Evolutionary conservation across 352 stramenopile genomes (phyloP).

Genomic region (Phytophthora nicotianae): DNA sequence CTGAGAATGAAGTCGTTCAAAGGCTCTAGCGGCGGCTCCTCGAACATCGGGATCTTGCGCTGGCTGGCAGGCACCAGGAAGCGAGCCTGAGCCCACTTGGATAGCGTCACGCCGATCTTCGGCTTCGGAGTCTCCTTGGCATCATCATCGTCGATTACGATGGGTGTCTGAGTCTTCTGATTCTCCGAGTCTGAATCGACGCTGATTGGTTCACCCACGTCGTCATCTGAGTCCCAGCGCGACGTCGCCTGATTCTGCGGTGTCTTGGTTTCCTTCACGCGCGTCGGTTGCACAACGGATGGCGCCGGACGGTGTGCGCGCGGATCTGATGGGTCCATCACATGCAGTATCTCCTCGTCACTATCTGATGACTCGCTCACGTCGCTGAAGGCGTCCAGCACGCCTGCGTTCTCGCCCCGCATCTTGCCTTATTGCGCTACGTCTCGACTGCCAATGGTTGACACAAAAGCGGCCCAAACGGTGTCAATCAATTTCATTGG

Average conservation of each 20-base stretch:
- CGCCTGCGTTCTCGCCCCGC: constrained; percentile 42
- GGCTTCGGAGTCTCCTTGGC: constrained; percentile 2
- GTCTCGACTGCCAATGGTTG: constrained; percentile 23
- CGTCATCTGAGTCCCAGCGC: constrained; percentile 69
- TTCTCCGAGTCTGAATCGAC: constrained; percentile 30
- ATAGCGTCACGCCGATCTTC: constrained; percentile 50
- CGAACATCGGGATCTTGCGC: constrained; percentile 54
- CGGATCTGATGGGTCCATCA: constrained; percentile 83
- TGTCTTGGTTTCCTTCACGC: constrained; percentile 9
- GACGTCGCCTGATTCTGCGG: constrained; percentile 38
- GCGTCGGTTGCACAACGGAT: constrained; percentile 40
- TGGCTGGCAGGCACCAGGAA: constrained; percentile 68
- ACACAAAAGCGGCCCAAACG: not conserved
- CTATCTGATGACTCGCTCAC: constrained; percentile 39
- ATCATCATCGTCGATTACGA: constrained; percentile 28
- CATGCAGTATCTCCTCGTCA: constrained; percentile 56
- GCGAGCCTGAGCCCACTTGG: constrained; percentile 72
- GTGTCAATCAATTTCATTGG: constrained; percentile 10
- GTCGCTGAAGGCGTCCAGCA: constrained; percentile 42
- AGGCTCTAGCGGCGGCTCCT: constrained; percentile 73
- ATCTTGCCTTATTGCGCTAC: constrained; percentile 26
- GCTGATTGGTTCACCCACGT: constrained; percentile 54
- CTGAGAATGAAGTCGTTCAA: constrained; percentile 88
- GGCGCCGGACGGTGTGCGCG: constrained; percentile 55
- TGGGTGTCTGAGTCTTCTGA: constrained; percentile 16